These are phyloP conservation scores for Calocera viscosa DNA, from an alignment of 768 basidiomycete genomes.

Conservation along the genomic window DNA sequence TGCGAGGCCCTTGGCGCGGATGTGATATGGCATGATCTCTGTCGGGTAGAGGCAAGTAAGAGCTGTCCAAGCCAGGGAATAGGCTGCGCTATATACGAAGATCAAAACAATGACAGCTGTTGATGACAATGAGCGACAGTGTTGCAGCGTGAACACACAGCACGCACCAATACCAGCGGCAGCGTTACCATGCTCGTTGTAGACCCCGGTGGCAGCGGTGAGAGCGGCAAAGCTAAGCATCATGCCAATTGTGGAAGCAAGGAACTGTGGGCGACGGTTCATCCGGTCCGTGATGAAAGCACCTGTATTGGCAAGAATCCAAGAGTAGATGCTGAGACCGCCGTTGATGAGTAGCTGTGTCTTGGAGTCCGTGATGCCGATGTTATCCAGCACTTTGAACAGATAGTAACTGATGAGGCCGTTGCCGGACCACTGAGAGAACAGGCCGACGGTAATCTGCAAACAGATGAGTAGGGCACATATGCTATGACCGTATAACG, in stretches of 20 bases:
- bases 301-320: slow-evolving; percentile 41
- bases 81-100: slow-evolving; percentile 25
- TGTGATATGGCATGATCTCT: slow-evolving; percentile 70
- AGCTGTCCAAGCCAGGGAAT: slow-evolving; percentile 59
- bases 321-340: slow-evolving; percentile 34
- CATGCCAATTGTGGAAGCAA: background rate
- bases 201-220: slow-evolving; percentile 27
- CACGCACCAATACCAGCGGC: slow-evolving; percentile 27
- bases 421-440: slow-evolving; percentile 10
- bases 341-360: slow-evolving; percentile 70
- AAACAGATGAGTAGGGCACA: slow-evolving; percentile 23
- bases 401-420: slow-evolving; percentile 41
- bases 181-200: background rate
- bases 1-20: slow-evolving; percentile 79
- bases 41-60: slow-evolving; percentile 78
- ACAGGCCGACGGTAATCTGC: slow-evolving; percentile 10
- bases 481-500: background rate
- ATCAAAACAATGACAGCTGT: slow-evolving; percentile 35
- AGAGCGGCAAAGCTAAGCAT: background rate
- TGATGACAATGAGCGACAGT: slow-evolving; percentile 33
- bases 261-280: slow-evolving; percentile 31
- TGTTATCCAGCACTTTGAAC: slow-evolving; percentile 45
- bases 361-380: slow-evolving; percentile 26
- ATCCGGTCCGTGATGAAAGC: slow-evolving; percentile 39
- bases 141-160: slow-evolving; percentile 42